Conservation (phyloP, 2,329 filamentous ascomycete species). For the Paramyrothecium sp. region DNA sequence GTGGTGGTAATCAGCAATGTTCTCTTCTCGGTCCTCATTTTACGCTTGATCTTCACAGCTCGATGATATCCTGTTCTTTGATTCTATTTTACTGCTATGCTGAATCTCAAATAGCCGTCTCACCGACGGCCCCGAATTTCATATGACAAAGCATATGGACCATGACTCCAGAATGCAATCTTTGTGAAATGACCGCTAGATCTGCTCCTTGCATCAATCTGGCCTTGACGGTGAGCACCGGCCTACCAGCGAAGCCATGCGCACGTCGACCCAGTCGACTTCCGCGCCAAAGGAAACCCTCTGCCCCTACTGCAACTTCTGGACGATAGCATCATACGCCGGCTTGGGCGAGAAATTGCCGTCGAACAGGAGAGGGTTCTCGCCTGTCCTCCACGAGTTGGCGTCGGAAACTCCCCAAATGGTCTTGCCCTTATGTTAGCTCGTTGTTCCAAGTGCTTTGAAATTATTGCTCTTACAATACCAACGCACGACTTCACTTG, state of each 20-base stretch:
- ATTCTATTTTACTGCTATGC: too few relatives aligned
- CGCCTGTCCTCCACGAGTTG: conserved; percentile 45
- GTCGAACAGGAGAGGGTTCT: conserved; percentile 52
- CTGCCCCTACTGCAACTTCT: not conserved
- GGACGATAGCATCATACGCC: not conserved
- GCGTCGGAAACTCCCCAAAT: conserved; percentile 18
- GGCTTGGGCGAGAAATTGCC: conserved; percentile 26
- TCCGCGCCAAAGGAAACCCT: not conserved
- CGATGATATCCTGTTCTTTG: too few relatives aligned
- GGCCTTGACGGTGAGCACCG: too few relatives aligned
- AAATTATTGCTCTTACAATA: conserved; percentile 35
- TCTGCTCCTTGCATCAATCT: too few relatives aligned
- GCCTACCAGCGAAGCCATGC: not conserved
- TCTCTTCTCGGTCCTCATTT: too few relatives aligned
- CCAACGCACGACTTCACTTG: conserved; percentile 57
- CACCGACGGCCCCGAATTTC: too few relatives aligned
- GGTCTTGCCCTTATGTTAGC: not conserved
- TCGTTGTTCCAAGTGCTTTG: too few relatives aligned
- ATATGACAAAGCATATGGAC: too few relatives aligned
- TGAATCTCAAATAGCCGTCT: too few relatives aligned
- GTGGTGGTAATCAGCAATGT: not conserved
- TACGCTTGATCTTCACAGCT: too few relatives aligned
- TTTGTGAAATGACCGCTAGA: too few relatives aligned
- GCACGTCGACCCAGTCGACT: not conserved
- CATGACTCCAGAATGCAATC: too few relatives aligned